phyloP scores from a whole-genome alignment of 768 basidiomycete genomes.

The Boletellus ananiceps region DNA sequence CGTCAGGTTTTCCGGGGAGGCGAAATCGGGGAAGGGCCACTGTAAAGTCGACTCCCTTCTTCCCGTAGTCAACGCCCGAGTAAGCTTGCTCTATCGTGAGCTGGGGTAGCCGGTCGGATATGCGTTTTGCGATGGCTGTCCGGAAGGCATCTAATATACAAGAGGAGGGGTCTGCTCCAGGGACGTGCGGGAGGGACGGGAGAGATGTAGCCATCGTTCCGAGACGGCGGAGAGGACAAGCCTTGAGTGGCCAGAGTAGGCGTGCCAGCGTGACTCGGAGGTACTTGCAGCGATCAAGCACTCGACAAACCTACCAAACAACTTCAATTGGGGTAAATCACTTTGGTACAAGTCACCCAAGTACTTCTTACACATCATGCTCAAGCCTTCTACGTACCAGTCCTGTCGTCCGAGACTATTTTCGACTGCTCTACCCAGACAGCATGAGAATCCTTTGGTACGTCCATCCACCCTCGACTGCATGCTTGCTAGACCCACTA shows the following conservation, averaged over 20 bases:
- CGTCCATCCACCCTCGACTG: slow-evolving; percentile 6
- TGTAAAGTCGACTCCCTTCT: slow-evolving; percentile 92
- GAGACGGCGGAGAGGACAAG: slow-evolving; percentile 3
- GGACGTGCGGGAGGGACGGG: slow-evolving; percentile 38
- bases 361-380: background rate
- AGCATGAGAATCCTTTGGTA: slow-evolving; percentile 59
- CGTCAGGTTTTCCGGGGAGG: slow-evolving; percentile 77
- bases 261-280: slow-evolving; percentile 3
- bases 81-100: slow-evolving; percentile 77
- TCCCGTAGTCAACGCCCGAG: slow-evolving; percentile 81
- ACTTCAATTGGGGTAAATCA: no score
- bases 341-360: no score
- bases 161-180: slow-evolving; percentile 56
- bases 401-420: slow-evolving; percentile 9
- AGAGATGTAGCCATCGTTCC: slow-evolving; percentile 30
- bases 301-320: no score
- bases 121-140: slow-evolving; percentile 69
- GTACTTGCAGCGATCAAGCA: no score
- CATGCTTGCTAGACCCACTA: slow-evolving; percentile 11
- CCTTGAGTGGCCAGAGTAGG: background rate
- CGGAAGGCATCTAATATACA: slow-evolving; percentile 75
- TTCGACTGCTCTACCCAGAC: slow-evolving; percentile 9
- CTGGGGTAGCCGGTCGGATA: slow-evolving; percentile 59
- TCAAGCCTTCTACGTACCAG: slow-evolving; percentile 8
- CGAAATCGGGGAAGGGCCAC: slow-evolving; percentile 91